These are phyloP conservation scores for Xylariaceae sp. DNA, from an alignment of 2,329 filamentous ascomycete genomes.

Conservation along the genomic window DNA sequence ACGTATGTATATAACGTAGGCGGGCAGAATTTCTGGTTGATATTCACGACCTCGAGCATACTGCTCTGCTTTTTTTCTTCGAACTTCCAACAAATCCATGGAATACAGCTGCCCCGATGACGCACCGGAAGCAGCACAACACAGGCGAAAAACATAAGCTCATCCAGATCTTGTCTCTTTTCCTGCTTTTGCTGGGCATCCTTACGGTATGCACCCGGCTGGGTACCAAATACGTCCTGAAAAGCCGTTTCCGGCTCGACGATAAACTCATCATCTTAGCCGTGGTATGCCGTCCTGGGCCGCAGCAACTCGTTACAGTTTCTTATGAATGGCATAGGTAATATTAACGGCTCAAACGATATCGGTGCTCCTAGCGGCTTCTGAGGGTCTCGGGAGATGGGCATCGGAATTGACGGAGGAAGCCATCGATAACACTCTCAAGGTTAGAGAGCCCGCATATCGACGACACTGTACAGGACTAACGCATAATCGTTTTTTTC, in stretches of 20 bases:
- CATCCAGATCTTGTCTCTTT: neutral
- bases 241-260: constrained; percentile 15
- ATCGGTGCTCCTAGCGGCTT: neutral
- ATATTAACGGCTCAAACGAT: neutral
- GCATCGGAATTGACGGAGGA: neutral
- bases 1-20: too few species aligned
- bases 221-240: constrained; percentile 18
- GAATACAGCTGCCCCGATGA: neutral
- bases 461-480: neutral
- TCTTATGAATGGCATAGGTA: constrained; percentile 3
- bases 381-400: constrained; percentile 14
- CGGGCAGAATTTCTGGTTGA: too few species aligned
- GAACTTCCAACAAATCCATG: neutral
- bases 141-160: constrained; percentile 12
- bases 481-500: neutral
- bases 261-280: constrained; percentile 21
- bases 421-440: constrained; percentile 11
- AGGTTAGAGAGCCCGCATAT: constrained; percentile 5
- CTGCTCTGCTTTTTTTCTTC: neutral
- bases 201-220: constrained; percentile 8
- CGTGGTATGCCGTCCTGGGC: constrained; percentile 7
- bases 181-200: constrained; percentile 11
- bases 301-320: neutral
- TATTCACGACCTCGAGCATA: neutral
- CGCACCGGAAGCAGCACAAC: neutral